Percentiles rank a stretch among this genome's conserved stretches.
Conservation (phyloP, 1,284 basidiomycete species). For the Papiliotrema nemorosa region DNA sequence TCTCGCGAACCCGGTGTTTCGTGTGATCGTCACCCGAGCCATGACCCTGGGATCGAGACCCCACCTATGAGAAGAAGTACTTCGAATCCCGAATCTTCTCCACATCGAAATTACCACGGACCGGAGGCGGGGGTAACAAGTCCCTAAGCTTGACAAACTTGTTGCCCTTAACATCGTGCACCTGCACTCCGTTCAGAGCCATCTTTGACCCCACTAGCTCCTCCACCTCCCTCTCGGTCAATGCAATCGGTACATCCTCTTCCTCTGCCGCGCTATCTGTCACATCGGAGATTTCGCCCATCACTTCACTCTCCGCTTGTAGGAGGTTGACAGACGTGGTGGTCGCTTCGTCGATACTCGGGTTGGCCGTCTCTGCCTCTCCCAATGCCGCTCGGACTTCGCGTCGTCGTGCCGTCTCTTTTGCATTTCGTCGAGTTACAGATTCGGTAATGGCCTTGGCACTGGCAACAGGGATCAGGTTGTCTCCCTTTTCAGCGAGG, state of each 20-base stretch:
- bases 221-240: conserved; percentile 3
- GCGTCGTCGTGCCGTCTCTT: conserved; percentile 11
- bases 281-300: conserved; percentile 8
- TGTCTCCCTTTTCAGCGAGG: conserved; percentile 68
- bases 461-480: conserved; percentile 63
- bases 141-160: conserved; percentile 71
- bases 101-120: conserved; percentile 86
- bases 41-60: not conserved
- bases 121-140: conserved; percentile 75
- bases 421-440: conserved; percentile 9
- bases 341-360: conserved; percentile 3
- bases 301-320: conserved; percentile 1
- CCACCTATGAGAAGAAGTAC: conserved; percentile 71
- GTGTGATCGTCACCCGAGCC: too few species aligned
- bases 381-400: conserved; percentile 14
- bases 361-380: conserved; percentile 9
- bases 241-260: not conserved
- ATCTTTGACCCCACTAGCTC: conserved; percentile 1
- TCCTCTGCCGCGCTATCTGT: conserved; percentile 5
- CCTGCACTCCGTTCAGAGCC: conserved; percentile 7
- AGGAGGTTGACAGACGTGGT: not conserved
- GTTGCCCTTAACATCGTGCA: conserved; percentile 27
- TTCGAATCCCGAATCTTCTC: conserved; percentile 71
- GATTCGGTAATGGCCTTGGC: conserved; percentile 16
- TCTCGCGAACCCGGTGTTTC: too few species aligned